Evolutionary conservation across 2,329 filamentous ascomycete genomes (phyloP).

Genomic region (Xenoacremonium recifei): DNA sequence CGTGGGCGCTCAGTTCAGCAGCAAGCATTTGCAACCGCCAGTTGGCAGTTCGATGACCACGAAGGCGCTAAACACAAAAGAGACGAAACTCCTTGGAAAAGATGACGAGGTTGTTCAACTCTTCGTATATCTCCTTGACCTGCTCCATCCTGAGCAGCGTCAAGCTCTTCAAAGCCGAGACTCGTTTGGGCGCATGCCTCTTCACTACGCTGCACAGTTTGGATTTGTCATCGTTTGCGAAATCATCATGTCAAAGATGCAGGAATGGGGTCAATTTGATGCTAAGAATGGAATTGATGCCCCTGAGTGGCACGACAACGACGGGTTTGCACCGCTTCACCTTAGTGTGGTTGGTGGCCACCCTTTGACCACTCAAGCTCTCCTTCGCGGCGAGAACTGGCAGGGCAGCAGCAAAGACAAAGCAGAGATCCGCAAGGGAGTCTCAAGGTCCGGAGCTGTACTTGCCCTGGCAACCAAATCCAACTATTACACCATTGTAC

Average conservation of each 20-base stretch:
- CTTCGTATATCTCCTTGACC: constrained; percentile 61
- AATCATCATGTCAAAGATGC: constrained; percentile 83
- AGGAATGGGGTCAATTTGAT: constrained; percentile 84
- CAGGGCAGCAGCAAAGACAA: constrained; percentile 62
- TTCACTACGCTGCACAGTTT: constrained; percentile 94
- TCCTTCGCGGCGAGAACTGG: constrained; percentile 81
- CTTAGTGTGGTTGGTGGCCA: constrained; percentile 91
- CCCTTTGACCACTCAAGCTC: constrained; percentile 75
- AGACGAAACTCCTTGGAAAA: constrained; percentile 62
- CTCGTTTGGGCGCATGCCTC: constrained; percentile 75
- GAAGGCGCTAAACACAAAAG: constrained; percentile 63
- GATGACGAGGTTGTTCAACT: constrained; percentile 77
- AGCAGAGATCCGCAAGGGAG: constrained; percentile 62
- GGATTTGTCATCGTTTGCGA: constrained; percentile 90
- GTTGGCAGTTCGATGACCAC: constrained; percentile 61
- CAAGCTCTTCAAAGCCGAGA: constrained; percentile 67
- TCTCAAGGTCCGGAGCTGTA: constrained; percentile 83
- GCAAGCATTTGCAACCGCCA: constrained; percentile 78
- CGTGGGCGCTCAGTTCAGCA: constrained; percentile 53
- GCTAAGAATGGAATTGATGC: constrained; percentile 84
- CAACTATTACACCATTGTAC: constrained; percentile 81
- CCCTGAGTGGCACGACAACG: constrained; percentile 84
- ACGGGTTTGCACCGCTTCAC: constrained; percentile 88
- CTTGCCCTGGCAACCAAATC: constrained; percentile 84
- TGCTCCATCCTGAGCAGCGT: constrained; percentile 66